Conservation (phyloP, 169 alveolate genomes). For the Plasmodium adleri region DNA sequence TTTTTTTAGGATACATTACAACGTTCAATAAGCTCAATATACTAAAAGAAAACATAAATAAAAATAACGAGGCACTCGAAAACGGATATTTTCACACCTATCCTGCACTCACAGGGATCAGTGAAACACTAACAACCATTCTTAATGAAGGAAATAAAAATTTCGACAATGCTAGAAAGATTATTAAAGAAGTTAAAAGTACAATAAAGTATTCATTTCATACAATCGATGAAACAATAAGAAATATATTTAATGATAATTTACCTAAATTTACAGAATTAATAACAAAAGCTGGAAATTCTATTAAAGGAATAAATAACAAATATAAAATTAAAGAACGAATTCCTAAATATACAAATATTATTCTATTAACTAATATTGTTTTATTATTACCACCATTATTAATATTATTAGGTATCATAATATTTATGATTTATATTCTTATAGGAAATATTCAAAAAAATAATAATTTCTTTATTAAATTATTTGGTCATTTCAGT, state of each 20-base stretch:
- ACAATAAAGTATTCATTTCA: background rate
- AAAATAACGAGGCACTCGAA: constrained; percentile 10
- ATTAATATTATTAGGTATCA: constrained; percentile 18
- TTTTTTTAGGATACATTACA: constrained; percentile 1
- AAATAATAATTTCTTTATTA: constrained; percentile 3
- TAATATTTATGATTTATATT: constrained; percentile 6
- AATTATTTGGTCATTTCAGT: constrained; percentile 31
- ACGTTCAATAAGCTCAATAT: constrained; percentile 9
- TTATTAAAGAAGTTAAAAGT: background rate
- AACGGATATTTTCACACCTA: constrained; percentile 19
- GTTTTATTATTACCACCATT: constrained; percentile 28
- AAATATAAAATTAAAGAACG: constrained; percentile 18
- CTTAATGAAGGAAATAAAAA: constrained; percentile 5
- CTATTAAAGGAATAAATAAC: background rate
- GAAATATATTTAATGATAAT: background rate
- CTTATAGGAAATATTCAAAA: constrained; percentile 18
- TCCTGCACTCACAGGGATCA: constrained; percentile 17
- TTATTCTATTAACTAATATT: background rate
- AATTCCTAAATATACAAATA: constrained; percentile 4
- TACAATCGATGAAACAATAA: constrained; percentile 7
- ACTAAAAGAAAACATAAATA: background rate
- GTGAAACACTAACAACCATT: background rate
- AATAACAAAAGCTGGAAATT: background rate
- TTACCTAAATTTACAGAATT: background rate
- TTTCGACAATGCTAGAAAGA: background rate